Evolutionary conservation across 768 basidiomycete species (phyloP).

Genomic region (Boletus eberwhitei): DNA sequence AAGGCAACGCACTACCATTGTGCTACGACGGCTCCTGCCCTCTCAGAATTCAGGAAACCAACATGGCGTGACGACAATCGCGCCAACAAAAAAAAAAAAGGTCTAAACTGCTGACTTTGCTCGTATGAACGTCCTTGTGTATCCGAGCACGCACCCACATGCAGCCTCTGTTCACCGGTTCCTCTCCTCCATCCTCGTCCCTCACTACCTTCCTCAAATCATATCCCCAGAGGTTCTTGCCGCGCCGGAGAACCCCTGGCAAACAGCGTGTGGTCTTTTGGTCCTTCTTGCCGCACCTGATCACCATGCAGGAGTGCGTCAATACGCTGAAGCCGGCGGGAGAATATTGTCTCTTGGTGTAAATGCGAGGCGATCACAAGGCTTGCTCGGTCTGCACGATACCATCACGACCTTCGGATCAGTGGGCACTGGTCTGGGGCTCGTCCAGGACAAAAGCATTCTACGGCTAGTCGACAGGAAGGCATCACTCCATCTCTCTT

Average conservation of each 20-base stretch:
- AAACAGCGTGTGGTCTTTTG: slow-evolving; percentile 67
- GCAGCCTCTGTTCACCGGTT: slow-evolving; percentile 44
- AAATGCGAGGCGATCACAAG: slow-evolving; percentile 51
- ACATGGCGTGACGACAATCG: background rate
- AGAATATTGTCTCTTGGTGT: slow-evolving; percentile 65
- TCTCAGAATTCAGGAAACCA: too few relatives aligned
- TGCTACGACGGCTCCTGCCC: slow-evolving; percentile 34
- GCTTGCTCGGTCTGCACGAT: slow-evolving; percentile 31
- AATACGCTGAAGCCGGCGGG: slow-evolving; percentile 68
- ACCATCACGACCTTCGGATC: slow-evolving; percentile 41
- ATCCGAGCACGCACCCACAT: slow-evolving; percentile 59
- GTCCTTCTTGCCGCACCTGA: slow-evolving; percentile 65
- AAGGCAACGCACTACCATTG: slow-evolving; percentile 40
- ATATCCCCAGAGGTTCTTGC: slow-evolving; percentile 55
- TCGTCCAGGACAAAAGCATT: slow-evolving; percentile 26
- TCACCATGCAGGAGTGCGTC: slow-evolving; percentile 44
- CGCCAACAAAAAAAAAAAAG: background rate
- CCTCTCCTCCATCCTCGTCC: slow-evolving; percentile 57
- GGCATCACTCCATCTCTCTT: slow-evolving; percentile 25
- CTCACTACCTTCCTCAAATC: slow-evolving; percentile 76
- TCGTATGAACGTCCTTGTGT: slow-evolving; percentile 73
- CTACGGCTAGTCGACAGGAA: slow-evolving; percentile 27
- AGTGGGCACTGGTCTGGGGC: slow-evolving; percentile 28
- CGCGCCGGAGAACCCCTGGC: slow-evolving; percentile 72
- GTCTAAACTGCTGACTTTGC: too few relatives aligned